These are phyloP conservation scores for Lotmaria passim DNA, from an alignment of 208 protist genomes.

Conservation along the genomic window DNA sequence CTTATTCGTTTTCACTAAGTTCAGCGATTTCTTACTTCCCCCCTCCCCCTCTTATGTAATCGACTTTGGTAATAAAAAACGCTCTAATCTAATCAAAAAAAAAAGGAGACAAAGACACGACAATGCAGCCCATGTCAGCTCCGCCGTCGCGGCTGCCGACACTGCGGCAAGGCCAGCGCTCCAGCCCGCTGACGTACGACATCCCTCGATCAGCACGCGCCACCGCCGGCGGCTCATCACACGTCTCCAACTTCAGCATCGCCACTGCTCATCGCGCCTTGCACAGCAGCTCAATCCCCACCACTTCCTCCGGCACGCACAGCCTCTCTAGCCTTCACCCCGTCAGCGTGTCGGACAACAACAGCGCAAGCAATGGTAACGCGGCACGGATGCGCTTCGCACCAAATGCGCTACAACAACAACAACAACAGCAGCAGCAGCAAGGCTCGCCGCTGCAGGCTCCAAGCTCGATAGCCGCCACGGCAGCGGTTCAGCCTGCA, in stretches of 20 bases:
- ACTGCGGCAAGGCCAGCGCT: constrained; percentile 5
- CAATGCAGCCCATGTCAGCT: background rate
- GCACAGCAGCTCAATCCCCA: background rate
- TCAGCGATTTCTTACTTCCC: too few species aligned
- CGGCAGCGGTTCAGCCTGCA: background rate
- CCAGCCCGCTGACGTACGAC: background rate
- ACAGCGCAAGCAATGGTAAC: background rate
- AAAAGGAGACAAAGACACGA: too few species aligned
- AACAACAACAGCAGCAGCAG: background rate
- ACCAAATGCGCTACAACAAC: background rate
- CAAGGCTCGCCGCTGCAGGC: background rate
- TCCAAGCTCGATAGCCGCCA: background rate
- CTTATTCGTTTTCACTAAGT: too few species aligned
- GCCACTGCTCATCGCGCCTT: constrained; percentile 2
- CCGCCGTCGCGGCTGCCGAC: constrained; percentile 7
- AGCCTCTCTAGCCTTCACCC: background rate
- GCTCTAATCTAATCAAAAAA: too few species aligned
- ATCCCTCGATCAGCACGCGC: background rate
- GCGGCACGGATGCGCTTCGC: background rate
- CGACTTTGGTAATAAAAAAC: too few species aligned
- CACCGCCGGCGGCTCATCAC: background rate
- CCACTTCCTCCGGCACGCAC: background rate
- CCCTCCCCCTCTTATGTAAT: background rate
- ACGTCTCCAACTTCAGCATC: constrained; percentile 7
- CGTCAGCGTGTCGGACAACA: background rate